These are phyloP conservation scores for Populus tremula DNA, from an alignment of 345 rosid genomes.

Conservation along the genomic window DNA sequence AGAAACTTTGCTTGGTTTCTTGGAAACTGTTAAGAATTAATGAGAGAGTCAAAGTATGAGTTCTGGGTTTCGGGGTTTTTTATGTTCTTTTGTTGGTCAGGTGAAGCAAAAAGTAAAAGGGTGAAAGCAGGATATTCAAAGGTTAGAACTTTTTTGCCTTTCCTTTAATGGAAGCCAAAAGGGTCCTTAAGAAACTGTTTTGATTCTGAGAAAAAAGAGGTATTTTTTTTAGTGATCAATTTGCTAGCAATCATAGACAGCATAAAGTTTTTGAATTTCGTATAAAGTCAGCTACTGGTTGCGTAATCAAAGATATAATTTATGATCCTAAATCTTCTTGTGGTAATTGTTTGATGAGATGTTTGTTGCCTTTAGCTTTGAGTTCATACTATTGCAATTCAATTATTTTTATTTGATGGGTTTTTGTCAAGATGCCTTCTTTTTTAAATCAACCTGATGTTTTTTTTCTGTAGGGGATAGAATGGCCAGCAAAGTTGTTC, in stretches of 20 bases:
- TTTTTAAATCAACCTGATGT: not conserved
- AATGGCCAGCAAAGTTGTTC: slow-evolving; percentile 64
- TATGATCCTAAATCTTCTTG: not conserved
- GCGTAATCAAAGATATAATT: not conserved
- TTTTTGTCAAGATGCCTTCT: not conserved
- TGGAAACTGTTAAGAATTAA: not conserved
- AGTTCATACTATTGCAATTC: not conserved
- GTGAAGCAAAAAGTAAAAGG: not conserved
- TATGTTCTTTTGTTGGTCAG: not conserved
- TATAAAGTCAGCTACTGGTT: not conserved
- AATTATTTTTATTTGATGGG: not conserved
- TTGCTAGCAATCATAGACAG: not conserved
- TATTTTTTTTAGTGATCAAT: not conserved
- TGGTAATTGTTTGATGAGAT: not conserved
- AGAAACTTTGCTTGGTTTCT: not conserved
- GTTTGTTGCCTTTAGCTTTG: not conserved
- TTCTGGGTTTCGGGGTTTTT: not conserved
- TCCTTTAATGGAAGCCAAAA: not conserved
- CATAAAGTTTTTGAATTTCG: not conserved
- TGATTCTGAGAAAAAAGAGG: not conserved
- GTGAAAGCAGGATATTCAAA: not conserved
- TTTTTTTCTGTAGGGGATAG: slow-evolving; percentile 11
- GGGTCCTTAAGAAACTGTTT: not conserved
- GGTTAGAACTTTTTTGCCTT: not conserved
- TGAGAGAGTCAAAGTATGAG: not conserved